Percentiles rank a stretch among this genome's conserved stretches.
phyloP scores from a whole-genome alignment of 2,329 filamentous ascomycete species.

The Penicillium concentricum region DNA sequence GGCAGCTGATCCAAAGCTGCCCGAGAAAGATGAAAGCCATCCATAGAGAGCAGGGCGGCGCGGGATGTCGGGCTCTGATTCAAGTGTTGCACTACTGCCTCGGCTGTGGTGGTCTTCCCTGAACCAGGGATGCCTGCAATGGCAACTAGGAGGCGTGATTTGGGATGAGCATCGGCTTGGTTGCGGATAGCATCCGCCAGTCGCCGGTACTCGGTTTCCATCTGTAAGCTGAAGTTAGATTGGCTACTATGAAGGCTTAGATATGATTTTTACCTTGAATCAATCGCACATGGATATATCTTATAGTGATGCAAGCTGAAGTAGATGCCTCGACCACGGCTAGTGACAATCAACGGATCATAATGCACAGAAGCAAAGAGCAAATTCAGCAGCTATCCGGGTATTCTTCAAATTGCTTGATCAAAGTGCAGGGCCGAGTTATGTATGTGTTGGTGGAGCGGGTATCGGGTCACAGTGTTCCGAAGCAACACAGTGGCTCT shows the following conservation, averaged over 20 bases:
- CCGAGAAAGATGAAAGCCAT: conserved; percentile 39
- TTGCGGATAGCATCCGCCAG: conserved; percentile 20
- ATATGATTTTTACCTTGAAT: conserved; percentile 1
- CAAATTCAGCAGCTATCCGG: not conserved
- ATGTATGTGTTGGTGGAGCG: conserved; percentile 17
- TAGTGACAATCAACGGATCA: conserved; percentile 5
- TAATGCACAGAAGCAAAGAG: not conserved
- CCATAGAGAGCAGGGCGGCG: conserved; percentile 35
- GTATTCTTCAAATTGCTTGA: not conserved
- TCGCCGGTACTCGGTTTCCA: conserved; percentile 24
- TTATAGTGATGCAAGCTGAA: not conserved
- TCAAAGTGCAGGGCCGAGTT: not conserved
- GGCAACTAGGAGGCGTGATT: conserved; percentile 26
- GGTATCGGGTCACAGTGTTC: conserved; percentile 29
- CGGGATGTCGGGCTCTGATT: conserved; percentile 14
- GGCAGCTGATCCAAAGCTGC: conserved; percentile 31
- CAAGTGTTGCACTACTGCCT: conserved; percentile 27
- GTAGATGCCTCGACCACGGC: conserved; percentile 1
- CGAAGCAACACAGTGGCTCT: conserved; percentile 14
- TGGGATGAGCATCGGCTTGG: conserved; percentile 14
- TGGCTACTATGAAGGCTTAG: not conserved
- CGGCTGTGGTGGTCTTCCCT: conserved; percentile 37
- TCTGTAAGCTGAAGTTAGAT: conserved; percentile 12
- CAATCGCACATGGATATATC: not conserved
- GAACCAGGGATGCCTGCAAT: conserved; percentile 36